These are phyloP conservation scores for Monilinia fructigena DNA, from an alignment of 2,329 filamentous ascomycete genomes.

Conservation along the genomic window DNA sequence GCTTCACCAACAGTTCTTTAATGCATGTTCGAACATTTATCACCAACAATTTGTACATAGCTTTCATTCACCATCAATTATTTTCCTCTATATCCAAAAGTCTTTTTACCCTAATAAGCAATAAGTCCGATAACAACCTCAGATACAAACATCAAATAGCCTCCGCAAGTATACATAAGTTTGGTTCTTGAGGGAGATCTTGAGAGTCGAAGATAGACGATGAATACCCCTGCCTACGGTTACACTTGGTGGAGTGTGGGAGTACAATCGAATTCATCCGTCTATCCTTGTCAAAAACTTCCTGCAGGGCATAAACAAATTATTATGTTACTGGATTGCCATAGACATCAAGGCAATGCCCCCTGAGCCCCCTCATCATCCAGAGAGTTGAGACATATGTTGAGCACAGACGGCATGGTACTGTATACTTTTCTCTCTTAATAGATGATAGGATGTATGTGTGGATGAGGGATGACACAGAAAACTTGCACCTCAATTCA, in stretches of 20 bases:
- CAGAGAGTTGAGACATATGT: neutral
- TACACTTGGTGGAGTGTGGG: neutral
- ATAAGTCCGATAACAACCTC: neutral
- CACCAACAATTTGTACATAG: neutral
- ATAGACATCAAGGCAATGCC: neutral
- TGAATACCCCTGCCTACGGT: constrained; percentile 7
- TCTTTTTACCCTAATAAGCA: neutral
- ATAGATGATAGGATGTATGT: constrained; percentile 4
- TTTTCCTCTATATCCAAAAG: neutral
- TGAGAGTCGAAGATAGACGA: neutral
- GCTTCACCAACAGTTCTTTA: neutral
- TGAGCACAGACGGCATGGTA: constrained; percentile 7
- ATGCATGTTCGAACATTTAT: neutral
- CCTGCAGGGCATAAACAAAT: constrained; percentile 17
- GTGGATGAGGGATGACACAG: neutral
- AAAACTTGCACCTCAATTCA: neutral
- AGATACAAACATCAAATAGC: neutral
- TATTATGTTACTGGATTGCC: constrained; percentile 11
- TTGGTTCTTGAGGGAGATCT: neutral
- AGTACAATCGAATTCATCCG: constrained; percentile 10
- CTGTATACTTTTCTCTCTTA: neutral
- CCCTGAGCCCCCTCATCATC: neutral
- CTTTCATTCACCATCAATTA: neutral
- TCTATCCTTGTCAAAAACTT: constrained; percentile 5
- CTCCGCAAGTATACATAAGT: constrained; percentile 1